These are phyloP conservation scores for Populus davidiana DNA, from an alignment of 345 rosid species.

Conservation along the genomic window DNA sequence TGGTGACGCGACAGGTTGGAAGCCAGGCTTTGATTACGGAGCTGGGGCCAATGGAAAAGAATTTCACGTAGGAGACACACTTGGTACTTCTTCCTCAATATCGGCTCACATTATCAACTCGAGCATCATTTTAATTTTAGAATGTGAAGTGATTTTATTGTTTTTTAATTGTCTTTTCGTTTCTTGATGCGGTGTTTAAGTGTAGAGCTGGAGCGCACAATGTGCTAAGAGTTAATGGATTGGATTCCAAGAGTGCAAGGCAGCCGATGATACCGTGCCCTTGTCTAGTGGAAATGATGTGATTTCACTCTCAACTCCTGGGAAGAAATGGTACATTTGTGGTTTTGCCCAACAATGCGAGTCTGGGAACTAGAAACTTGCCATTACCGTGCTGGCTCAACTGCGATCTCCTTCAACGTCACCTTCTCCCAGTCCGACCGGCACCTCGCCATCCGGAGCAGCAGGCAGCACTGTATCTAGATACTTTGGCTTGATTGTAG, in stretches of 20 bases:
- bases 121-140: too few species aligned
- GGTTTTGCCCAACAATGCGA: constrained; percentile 26
- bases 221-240: constrained; percentile 26
- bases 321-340: constrained; percentile 40
- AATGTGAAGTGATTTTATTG: too few species aligned
- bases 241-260: constrained; percentile 23
- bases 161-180: too few species aligned
- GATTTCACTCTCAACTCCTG: constrained; percentile 20
- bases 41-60: constrained; percentile 31
- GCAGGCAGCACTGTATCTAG: not conserved
- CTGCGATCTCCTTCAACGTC: constrained; percentile 7
- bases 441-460: constrained; percentile 6
- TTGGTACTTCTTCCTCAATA: constrained; percentile 16
- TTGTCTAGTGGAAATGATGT: constrained; percentile 22
- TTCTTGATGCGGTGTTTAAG: constrained; percentile 33
- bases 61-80: constrained; percentile 37
- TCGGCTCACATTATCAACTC: not conserved
- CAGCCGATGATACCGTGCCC: not conserved
- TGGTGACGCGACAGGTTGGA: constrained; percentile 25
- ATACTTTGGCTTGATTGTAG: constrained; percentile 12
- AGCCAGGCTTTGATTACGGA: constrained; percentile 20
- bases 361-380: constrained; percentile 26
- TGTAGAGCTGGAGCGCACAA: constrained; percentile 23
- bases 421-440: not conserved
- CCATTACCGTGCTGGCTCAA: constrained; percentile 23